Evolutionary conservation across 1,139 yeast species (phyloP), one percentile per base, ranked within the genome.

Genomic region (Suhomyces chickasaworum): DNA sequence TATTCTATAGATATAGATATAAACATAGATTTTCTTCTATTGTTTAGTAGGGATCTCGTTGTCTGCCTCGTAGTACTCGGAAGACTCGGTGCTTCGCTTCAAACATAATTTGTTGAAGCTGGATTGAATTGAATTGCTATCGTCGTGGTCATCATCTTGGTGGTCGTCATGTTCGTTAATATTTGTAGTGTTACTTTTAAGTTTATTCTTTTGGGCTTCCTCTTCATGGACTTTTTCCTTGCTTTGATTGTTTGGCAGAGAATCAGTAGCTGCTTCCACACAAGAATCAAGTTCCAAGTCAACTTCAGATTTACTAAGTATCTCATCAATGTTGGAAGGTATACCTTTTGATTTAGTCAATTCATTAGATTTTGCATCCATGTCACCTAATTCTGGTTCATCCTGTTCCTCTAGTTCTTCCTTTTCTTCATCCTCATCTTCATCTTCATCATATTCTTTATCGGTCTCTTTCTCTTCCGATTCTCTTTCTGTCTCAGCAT

Each of bases 401-500:
- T 23, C 34, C n/a, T 7, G 35, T 7, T 41, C 38, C 20, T 22
- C 16, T 6, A 9, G n/a, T 5, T 34, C 10, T 9, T 25, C 29
- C 15, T 30, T 35, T 7, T 10, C 27, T 10, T 45, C 47, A 20
- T 18, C 23, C 17, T 13, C 10, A n/a, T 29, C 30, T 3, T 17
- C 16, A 2, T 39, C 36, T n/a, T n/a, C 47, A 20, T 18, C 23
- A 23, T 13, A 15, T n/a, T 29, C 30, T 3, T 17, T 20, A 2
- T 39, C 36, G 23, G 21, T 33, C 4, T 38, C 41, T 12, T 35
- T 25, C 30, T 37, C 25, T 9, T 38, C 39, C 46, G 45, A 29
- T 39, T 46, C 21, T 10, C 29, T 25, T 25, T 29, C 32, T 8
- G 32, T 29, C 7, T 39, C 39, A 48, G 45, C 25, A 39, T 46